These are phyloP conservation scores for Saccharomycopsis synnaedendra DNA, from an alignment of 805 yeast genomes.

Conservation along the genomic window DNA sequence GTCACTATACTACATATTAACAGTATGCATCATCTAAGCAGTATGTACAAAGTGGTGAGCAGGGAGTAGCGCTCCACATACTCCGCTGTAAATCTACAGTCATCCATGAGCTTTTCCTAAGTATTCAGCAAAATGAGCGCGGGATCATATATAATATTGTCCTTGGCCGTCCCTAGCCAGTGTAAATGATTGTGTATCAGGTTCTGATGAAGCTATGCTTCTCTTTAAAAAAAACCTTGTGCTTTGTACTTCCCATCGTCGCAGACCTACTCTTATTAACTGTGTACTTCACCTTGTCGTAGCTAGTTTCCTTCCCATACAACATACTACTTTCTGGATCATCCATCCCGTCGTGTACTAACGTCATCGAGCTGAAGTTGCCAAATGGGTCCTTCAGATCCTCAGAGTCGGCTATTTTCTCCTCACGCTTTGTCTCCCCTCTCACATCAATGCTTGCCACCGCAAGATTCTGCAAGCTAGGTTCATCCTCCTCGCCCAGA, in stretches of 20 bases:
- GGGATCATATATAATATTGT: no score
- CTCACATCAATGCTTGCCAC: conserved; percentile 2
- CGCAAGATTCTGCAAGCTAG: conserved; percentile 10
- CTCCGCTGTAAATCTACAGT: no score
- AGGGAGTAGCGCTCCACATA: no score
- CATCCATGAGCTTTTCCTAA: no score
- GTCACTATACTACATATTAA: no score
- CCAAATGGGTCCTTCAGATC: conserved; percentile 62
- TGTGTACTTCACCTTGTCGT: conserved; percentile 48
- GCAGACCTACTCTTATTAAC: conserved; percentile 25
- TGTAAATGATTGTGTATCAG: no score
- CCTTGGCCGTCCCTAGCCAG: no score
- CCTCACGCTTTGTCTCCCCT: background rate
- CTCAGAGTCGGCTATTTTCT: conserved; percentile 17
- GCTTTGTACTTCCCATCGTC: conserved; percentile 3
- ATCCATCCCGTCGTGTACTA: conserved; percentile 55
- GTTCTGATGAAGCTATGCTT: conserved; percentile 10
- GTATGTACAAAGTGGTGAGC: no score
- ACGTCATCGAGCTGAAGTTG: conserved; percentile 74
- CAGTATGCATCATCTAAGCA: no score
- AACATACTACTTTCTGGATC: conserved; percentile 33
- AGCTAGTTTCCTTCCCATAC: conserved; percentile 33
- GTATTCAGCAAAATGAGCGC: no score
- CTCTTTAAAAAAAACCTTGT: conserved; percentile 14
- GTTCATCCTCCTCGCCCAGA: conserved; percentile 8